Evolutionary conservation across 2,329 filamentous ascomycete genomes (phyloP).

Genomic region (Pyrenophora seminiperda): DNA sequence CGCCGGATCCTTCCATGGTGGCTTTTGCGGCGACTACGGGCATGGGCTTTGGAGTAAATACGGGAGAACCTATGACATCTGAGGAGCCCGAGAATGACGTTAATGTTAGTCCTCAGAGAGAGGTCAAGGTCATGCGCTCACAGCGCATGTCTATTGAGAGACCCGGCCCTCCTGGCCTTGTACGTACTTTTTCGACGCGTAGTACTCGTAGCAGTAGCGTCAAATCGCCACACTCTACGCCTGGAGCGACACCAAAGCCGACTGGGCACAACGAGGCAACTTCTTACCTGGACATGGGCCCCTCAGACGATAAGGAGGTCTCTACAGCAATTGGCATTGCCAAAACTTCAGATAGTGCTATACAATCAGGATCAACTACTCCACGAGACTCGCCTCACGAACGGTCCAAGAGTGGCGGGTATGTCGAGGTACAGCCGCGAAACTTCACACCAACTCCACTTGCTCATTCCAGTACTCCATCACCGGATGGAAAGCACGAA

Average conservation of each 20-base stretch:
- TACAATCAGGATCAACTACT: constrained; percentile 37
- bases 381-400: constrained; percentile 24
- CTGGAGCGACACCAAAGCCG: constrained; percentile 22
- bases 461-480: constrained; percentile 33
- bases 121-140: constrained; percentile 40
- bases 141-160: constrained; percentile 47
- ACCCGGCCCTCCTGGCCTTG: constrained; percentile 38
- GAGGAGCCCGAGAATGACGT: constrained; percentile 27
- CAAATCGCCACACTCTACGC: constrained; percentile 29
- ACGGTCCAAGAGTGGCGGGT: constrained; percentile 29
- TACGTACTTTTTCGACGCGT: constrained; percentile 44
- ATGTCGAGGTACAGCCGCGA: constrained; percentile 37
- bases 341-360: constrained; percentile 49
- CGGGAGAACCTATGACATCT: constrained; percentile 23
- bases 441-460: constrained; percentile 29
- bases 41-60: constrained; percentile 35
- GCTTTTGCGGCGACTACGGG: constrained; percentile 41
- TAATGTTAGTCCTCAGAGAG: constrained; percentile 28
- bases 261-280: constrained; percentile 22
- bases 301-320: constrained; percentile 36
- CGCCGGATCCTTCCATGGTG: constrained; percentile 36
- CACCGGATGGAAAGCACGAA: constrained; percentile 27
- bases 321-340: constrained; percentile 50
- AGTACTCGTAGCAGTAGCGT: constrained; percentile 39
- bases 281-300: constrained; percentile 38